Percentiles rank a stretch among this genome's conserved stretches.
Conservation (phyloP, 306 rosid genomes). For the Luffa acutangula region DNA sequence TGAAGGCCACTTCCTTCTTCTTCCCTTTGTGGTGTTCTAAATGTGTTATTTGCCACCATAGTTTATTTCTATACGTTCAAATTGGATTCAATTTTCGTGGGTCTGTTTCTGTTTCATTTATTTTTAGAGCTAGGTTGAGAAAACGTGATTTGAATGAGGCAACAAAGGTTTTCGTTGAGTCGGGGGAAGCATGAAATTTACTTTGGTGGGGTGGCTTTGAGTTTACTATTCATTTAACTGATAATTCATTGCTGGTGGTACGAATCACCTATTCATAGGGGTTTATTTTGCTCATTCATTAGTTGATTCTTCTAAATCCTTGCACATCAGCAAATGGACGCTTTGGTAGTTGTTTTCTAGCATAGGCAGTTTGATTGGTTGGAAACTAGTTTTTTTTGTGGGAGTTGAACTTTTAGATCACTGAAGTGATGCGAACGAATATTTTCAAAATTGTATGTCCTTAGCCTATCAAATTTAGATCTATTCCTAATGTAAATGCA, state of each 20-base stretch:
- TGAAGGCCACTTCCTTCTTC: no score
- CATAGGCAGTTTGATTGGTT: neutral
- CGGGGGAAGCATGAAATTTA: neutral
- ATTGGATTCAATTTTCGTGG: neutral
- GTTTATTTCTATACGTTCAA: neutral
- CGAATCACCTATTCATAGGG: neutral
- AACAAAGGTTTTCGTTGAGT: neutral
- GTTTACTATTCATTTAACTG: neutral
- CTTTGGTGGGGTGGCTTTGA: neutral
- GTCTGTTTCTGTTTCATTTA: neutral
- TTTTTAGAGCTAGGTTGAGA: neutral
- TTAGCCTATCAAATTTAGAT: no score
- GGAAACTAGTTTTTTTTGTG: neutral
- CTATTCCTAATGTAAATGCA: no score
- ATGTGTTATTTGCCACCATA: no score
- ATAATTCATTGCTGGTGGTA: neutral
- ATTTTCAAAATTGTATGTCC: no score
- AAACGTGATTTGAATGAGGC: neutral
- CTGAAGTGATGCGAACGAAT: constrained; percentile 36
- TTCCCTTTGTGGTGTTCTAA: no score
- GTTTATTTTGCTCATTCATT: no score
- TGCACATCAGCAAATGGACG: no score
- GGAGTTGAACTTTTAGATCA: neutral
- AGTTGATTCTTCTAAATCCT: no score
- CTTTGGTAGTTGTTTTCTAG: neutral